phyloP scores from a whole-genome alignment of 2,329 filamentous ascomycete species.

The Nemania sp. region DNA sequence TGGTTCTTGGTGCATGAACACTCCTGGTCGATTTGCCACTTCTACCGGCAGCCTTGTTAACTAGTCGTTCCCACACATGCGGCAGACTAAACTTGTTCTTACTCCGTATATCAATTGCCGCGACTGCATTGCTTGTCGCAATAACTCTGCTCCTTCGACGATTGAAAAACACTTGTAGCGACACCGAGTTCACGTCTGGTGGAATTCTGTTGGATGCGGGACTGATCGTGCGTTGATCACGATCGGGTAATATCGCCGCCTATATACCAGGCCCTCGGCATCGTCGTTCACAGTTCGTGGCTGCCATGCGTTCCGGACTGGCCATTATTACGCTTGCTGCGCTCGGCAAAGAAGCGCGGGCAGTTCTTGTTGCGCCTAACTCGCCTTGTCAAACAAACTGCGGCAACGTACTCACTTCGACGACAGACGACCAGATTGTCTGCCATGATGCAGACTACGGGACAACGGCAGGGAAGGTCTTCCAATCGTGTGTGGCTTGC shows the following conservation, averaged over 20 bases:
- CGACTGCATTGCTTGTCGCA: background rate
- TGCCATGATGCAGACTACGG: slow-evolving; percentile 49
- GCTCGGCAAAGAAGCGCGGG: slow-evolving; percentile 6
- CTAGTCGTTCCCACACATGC: too few species aligned
- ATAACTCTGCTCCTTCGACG: background rate
- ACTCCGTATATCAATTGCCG: too few species aligned
- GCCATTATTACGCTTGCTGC: slow-evolving; percentile 10
- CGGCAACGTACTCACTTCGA: slow-evolving; percentile 56
- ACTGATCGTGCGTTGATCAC: background rate
- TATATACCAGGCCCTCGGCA: slow-evolving; percentile 1
- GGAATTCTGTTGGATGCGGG: background rate
- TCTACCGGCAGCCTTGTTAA: slow-evolving; percentile 10
- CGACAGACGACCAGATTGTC: slow-evolving; percentile 51
- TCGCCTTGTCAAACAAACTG: slow-evolving; percentile 57
- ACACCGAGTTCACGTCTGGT: background rate
- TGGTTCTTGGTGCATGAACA: slow-evolving; percentile 6
- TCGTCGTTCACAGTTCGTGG: background rate
- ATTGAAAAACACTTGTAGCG: background rate
- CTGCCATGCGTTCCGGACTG: slow-evolving; percentile 10
- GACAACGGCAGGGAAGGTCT: slow-evolving; percentile 51
- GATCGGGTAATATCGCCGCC: background rate
- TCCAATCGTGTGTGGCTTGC: slow-evolving; percentile 56
- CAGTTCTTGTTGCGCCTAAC: slow-evolving; percentile 16
- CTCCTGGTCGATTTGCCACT: background rate
- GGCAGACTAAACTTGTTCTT: too few species aligned